Conservation (phyloP, 108 stramenopile genomes). For the Nannochloropsis oceanica region DNA sequence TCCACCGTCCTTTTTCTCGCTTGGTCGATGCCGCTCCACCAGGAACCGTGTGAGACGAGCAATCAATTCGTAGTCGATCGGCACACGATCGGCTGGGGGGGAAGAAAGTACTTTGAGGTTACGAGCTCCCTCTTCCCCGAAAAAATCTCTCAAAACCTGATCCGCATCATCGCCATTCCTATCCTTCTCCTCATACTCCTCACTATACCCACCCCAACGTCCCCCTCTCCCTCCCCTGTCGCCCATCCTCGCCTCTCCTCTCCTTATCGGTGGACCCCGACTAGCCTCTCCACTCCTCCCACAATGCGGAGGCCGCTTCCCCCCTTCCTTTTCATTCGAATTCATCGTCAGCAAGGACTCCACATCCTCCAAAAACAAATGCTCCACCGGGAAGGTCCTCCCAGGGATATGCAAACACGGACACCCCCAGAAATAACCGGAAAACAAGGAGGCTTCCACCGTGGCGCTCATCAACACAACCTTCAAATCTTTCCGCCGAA, state of each 20-base stretch:
- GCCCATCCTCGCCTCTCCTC: not conserved
- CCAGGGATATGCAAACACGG: slow-evolving; percentile 75
- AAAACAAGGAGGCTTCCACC: slow-evolving; percentile 62
- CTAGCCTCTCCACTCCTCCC: not conserved
- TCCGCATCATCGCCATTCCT: not conserved
- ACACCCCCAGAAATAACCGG: slow-evolving; percentile 39
- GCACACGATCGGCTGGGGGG: not conserved
- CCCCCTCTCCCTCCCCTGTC: not conserved
- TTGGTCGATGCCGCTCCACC: slow-evolving; percentile 32
- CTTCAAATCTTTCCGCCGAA: slow-evolving; percentile 43
- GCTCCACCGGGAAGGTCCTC: slow-evolving; percentile 72
- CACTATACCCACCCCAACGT: not conserved
- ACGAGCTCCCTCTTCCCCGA: not conserved
- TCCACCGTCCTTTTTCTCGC: slow-evolving; percentile 42
- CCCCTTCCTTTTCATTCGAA: not conserved
- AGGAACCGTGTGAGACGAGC: slow-evolving; percentile 32
- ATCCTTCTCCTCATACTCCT: slow-evolving; percentile 55
- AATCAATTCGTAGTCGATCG: slow-evolving; percentile 40
- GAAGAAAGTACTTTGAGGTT: not conserved
- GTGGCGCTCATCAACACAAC: slow-evolving; percentile 82
- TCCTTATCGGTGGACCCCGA: not conserved
- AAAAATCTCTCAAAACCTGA: not conserved
- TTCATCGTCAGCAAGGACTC: not conserved
- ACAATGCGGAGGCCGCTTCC: not conserved
- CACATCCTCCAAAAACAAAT: slow-evolving; percentile 73